These are phyloP conservation scores for Aspergillus sp. DNA, from an alignment of 2,329 filamentous ascomycete species.

Conservation along the genomic window DNA sequence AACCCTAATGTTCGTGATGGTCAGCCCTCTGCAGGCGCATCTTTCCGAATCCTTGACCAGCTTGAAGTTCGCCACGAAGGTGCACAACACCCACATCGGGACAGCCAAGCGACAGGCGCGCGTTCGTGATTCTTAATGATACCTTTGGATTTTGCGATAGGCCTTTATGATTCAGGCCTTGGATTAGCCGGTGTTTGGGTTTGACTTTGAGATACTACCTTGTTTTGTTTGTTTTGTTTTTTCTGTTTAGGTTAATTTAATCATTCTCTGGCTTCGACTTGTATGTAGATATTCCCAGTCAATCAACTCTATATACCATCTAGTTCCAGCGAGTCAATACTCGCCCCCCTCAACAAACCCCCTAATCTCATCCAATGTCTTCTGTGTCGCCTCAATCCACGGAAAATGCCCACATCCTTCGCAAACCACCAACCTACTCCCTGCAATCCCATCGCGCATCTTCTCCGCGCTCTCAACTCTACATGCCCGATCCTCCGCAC, in stretches of 20 bases:
- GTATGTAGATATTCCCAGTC: neutral
- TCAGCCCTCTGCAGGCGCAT: conserved; percentile 86
- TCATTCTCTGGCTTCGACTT: neutral
- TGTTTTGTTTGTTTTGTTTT: neutral
- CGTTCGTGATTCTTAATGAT: conserved; percentile 35
- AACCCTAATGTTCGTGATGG: conserved; percentile 99
- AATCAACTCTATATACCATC: neutral
- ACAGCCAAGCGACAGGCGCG: conserved; percentile 62
- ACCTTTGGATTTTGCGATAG: conserved; percentile 17
- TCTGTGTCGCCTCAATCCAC: conserved; percentile 24
- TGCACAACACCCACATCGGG: conserved; percentile 83
- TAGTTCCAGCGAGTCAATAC: too few relatives aligned
- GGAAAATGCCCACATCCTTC: conserved; percentile 29
- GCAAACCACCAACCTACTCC: conserved; percentile 13
- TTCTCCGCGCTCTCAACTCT: conserved; percentile 17
- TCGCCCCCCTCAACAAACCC: conserved; percentile 12
- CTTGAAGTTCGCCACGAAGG: conserved; percentile 93
- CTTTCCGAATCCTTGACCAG: conserved; percentile 91
- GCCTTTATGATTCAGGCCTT: conserved; percentile 32
- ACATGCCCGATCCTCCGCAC: conserved; percentile 24
- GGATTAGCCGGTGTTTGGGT: conserved; percentile 26
- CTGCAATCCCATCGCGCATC: conserved; percentile 17
- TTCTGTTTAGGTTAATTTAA: neutral
- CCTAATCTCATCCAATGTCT: conserved; percentile 16
- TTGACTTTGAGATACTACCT: conserved; percentile 14